Base-by-base conservation (phyloP, 495 filamentous ascomycete genomes). In the Penicillium pulvis region DNA sequence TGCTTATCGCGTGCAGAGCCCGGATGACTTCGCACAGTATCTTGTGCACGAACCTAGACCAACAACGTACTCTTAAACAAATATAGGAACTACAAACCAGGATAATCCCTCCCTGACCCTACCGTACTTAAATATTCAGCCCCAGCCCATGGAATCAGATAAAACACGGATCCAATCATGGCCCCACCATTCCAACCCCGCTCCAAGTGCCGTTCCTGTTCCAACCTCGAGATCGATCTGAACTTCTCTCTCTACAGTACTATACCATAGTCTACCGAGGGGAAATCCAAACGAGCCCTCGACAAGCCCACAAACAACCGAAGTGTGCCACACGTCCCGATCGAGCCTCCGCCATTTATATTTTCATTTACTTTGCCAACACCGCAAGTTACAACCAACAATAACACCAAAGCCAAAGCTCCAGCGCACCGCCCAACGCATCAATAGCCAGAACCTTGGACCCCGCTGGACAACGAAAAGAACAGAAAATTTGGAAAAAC, bases 131-230 rank as follows among this genome's bases (percentile, higher is more conserved):
- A 5, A 23, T 11, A 12, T 6, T 1, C 26, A 31, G 12, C 47
- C 12, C 48, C n/a, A 51, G n/a, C 50, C 31, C 50, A 39, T 52
- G 50, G n/a, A 41, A 53, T 43, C 51, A 43, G 51, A 53, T 53
- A 44, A 53, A 44, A 23, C 51, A 47, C 26, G 46, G 46, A 33
- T 49, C 46, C 46, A 33, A 49, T 30, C 46, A 49, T 49, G 26
- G 46, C 46, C 46, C 46, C 46, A 49, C 46, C 7, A 49, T 5
- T 49, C 7, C 26, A 30, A 30, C 46, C 46, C 46, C 46, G 46
- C 46, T 49, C 46, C 16, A 41, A 17, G 39, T 41, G 6, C 16
- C 26, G 46, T 49, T 49, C 46, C 46, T 49, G 46, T 31, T 49
- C 39, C 26, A 47, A 47, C 26, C 53, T 33, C 28, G 7, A 44